phyloP scores from a whole-genome alignment of 345 rosid genomes.

The Noccaea caerulescens region DNA sequence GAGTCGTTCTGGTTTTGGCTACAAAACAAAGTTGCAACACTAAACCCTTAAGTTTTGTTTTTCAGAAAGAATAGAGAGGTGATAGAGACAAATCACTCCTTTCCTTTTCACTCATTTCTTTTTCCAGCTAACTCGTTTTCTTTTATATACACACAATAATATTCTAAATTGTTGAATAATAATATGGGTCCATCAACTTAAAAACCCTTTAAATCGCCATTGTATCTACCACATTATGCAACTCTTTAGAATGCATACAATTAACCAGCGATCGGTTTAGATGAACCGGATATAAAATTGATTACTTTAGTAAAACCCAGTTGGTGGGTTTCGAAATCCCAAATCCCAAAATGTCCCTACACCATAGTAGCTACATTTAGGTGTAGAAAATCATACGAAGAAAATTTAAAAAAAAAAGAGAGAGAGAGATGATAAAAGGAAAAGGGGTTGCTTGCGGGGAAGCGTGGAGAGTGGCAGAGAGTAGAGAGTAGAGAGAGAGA shows the following conservation, averaged over 20 bases:
- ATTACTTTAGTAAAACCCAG: neutral
- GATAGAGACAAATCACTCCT: slow-evolving; percentile 42
- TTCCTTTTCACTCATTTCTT: slow-evolving; percentile 39
- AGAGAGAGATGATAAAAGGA: slow-evolving; percentile 44
- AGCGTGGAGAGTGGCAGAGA: slow-evolving; percentile 63
- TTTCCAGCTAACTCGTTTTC: slow-evolving; percentile 31
- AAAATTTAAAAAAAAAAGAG: neutral
- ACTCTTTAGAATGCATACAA: slow-evolving; percentile 1
- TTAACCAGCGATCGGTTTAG: slow-evolving; percentile 33
- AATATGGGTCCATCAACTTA: slow-evolving; percentile 1
- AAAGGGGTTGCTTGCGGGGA: slow-evolving; percentile 67
- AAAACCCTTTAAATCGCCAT: neutral
- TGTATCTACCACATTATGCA: slow-evolving; percentile 7
- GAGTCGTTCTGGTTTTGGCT: slow-evolving; percentile 37
- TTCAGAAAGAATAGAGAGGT: slow-evolving; percentile 36
- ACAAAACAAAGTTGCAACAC: slow-evolving; percentile 41
- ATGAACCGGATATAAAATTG: slow-evolving; percentile 5
- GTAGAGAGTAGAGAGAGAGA: slow-evolving; percentile 36
- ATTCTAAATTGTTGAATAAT: neutral
- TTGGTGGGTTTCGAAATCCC: slow-evolving; percentile 22
- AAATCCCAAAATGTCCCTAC: slow-evolving; percentile 46
- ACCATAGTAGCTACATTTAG: slow-evolving; percentile 37
- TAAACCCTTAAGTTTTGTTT: slow-evolving; percentile 32
- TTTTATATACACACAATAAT: neutral
- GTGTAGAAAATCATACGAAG: slow-evolving; percentile 28